A percentile compares a stretch with the other conserved stretches of the same genome.
phyloP scores from a whole-genome alignment of 1,139 yeast genomes.

The Geotrichum cucujoidarum region DNA sequence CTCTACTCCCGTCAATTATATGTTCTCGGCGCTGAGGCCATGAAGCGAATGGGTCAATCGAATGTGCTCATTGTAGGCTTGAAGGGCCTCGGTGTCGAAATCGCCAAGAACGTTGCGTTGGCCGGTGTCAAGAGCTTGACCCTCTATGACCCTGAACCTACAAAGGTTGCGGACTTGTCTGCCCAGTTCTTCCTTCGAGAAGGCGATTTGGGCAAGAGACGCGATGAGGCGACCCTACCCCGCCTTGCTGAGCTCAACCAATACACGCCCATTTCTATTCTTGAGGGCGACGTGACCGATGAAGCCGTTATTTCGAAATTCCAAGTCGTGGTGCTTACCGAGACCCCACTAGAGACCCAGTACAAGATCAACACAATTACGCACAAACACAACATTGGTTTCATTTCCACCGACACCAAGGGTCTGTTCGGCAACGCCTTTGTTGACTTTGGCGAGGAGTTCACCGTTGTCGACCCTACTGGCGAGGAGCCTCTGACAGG shows the following conservation, averaged over 20 bases:
- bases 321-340: constrained; percentile 82
- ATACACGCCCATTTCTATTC: constrained; percentile 81
- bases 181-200: constrained; percentile 79
- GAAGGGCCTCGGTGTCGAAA: constrained; percentile 89
- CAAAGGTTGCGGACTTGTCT: constrained; percentile 67
- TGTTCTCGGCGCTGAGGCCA: constrained; percentile 92
- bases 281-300: constrained; percentile 45
- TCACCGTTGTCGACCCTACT: constrained; percentile 74
- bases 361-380: constrained; percentile 69
- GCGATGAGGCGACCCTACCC: constrained; percentile 65
- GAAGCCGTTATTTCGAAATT: constrained; percentile 48
- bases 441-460: constrained; percentile 82
- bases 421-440: constrained; percentile 88
- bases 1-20: constrained; percentile 37
- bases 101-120: constrained; percentile 90
- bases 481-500: constrained; percentile 93
- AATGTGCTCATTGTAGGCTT: constrained; percentile 84
- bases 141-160: constrained; percentile 76
- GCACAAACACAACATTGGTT: constrained; percentile 68
- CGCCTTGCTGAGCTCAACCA: constrained; percentile 76
- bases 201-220: constrained; percentile 66
- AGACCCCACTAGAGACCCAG: constrained; percentile 68
- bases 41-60: constrained; percentile 93
- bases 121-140: constrained; percentile 95
- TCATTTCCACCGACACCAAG: constrained; percentile 72